Evolutionary conservation across 225 moss, liverwort and hornwort species (phyloP).

Genomic region (Takakia lepidozioides): DNA sequence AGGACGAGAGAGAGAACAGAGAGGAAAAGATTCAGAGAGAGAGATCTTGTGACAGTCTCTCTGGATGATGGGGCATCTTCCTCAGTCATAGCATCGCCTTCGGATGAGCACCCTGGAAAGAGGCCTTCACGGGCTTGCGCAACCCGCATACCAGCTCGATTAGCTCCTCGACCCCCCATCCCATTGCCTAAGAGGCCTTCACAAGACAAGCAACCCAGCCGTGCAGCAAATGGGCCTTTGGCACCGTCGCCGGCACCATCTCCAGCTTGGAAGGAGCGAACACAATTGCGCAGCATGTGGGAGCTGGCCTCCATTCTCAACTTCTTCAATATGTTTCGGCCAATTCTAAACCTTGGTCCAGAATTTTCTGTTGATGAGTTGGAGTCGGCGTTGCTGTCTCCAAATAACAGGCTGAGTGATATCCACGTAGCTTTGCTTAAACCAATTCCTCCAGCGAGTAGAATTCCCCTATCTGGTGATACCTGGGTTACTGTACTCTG

Average conservation of each 20-base stretch:
- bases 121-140: constrained; percentile 55
- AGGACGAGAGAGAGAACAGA: constrained; percentile 40
- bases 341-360: constrained; percentile 66
- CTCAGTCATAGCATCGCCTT: constrained; percentile 18
- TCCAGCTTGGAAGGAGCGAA: constrained; percentile 15
- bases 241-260: constrained; percentile 8
- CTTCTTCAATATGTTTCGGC: constrained; percentile 64
- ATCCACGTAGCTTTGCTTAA: constrained; percentile 86
- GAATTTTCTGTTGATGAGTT: constrained; percentile 87
- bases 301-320: constrained; percentile 44
- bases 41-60: too few relatives aligned
- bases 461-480: constrained; percentile 81
- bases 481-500: constrained; percentile 90
- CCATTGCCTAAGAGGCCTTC: constrained; percentile 2
- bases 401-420: constrained; percentile 72
- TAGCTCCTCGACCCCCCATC: constrained; percentile 10
- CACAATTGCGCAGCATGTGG: constrained; percentile 38
- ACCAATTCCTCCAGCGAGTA: constrained; percentile 84
- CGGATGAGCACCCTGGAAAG: constrained; percentile 20
- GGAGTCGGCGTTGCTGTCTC: constrained; percentile 69
- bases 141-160: constrained; percentile 17
- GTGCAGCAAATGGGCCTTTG: constrained; percentile 23
- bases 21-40: constrained; percentile 40
- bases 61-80: constrained; percentile 15
- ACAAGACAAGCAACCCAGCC: constrained; percentile 21